These are phyloP conservation scores for Trametopsis cervina DNA, from an alignment of 768 basidiomycete species.

Conservation along the genomic window DNA sequence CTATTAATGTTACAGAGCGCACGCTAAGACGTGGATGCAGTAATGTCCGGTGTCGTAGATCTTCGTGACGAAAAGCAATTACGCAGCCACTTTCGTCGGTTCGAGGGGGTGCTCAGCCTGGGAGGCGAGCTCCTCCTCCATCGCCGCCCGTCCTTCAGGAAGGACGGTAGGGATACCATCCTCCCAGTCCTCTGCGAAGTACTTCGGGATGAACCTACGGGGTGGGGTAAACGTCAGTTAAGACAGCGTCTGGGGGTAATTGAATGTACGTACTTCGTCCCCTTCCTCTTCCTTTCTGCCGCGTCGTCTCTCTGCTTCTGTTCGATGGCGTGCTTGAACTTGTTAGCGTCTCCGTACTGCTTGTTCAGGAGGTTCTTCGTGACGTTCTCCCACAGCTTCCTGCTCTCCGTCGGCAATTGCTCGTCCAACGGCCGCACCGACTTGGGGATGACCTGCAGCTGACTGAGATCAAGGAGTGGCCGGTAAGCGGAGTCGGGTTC, in stretches of 20 bases:
- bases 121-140: conserved; percentile 62
- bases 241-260: no score
- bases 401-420: conserved; percentile 77
- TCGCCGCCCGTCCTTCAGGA: conserved; percentile 56
- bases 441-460: conserved; percentile 73
- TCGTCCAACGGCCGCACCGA: conserved; percentile 71
- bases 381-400: conserved; percentile 82
- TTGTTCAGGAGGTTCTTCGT: conserved; percentile 70
- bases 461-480: conserved; percentile 71
- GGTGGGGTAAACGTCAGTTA: not conserved
- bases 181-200: conserved; percentile 65
- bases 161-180: conserved; percentile 67
- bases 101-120: conserved; percentile 16
- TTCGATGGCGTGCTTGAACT: conserved; percentile 86
- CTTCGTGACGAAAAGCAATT: not conserved
- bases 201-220: conserved; percentile 61
- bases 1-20: not conserved
- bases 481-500: conserved; percentile 45
- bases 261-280: conserved; percentile 59
- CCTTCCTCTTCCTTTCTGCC: conserved; percentile 78
- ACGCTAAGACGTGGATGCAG: not conserved
- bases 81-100: not conserved
- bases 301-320: conserved; percentile 89
- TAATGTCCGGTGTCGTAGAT: not conserved
- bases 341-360: conserved; percentile 88